Conservation (phyloP, 208 protist genomes). For the Trypanosoma avium region DNA sequence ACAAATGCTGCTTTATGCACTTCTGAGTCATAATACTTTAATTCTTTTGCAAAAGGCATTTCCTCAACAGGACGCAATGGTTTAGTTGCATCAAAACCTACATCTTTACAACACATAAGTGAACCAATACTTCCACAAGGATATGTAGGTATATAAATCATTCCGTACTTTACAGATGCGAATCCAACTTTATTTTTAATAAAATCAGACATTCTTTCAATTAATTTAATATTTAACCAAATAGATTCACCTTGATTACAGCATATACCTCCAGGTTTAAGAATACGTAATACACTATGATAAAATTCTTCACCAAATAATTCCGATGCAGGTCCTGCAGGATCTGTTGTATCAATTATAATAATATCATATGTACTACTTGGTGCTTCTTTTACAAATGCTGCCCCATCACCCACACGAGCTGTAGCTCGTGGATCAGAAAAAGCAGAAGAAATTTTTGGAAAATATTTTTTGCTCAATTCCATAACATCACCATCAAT, state of each 20-base stretch:
- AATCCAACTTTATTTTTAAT: conserved; percentile 83
- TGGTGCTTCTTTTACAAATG: conserved; percentile 77
- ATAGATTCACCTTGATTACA: conserved; percentile 91
- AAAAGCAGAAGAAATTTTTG: conserved; percentile 75
- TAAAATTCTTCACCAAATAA: conserved; percentile 91
- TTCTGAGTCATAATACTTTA: conserved; percentile 88
- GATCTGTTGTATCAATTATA: conserved; percentile 95
- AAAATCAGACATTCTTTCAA: conserved; percentile 85
- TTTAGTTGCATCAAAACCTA: conserved; percentile 50
- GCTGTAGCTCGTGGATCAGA: conserved; percentile 70
- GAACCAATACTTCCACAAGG: conserved; percentile 92
- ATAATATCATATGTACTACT: conserved; percentile 92
- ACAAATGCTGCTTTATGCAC: conserved; percentile 83
- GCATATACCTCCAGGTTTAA: conserved; percentile 80
- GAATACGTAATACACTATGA: conserved; percentile 66
- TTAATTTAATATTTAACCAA: conserved; percentile 93
- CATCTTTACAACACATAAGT: conserved; percentile 77
- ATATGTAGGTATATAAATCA: conserved; percentile 94
- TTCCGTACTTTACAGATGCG: conserved; percentile 84
- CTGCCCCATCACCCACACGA: conserved; percentile 81
- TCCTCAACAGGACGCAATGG: conserved; percentile 67
- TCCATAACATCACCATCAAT: conserved; percentile 94
- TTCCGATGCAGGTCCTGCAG: conserved; percentile 87
- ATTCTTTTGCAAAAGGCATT: conserved; percentile 62
- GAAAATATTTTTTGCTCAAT: conserved; percentile 84